phyloP scores from a whole-genome alignment of 768 basidiomycete genomes.

The Mycena rebaudengoi region DNA sequence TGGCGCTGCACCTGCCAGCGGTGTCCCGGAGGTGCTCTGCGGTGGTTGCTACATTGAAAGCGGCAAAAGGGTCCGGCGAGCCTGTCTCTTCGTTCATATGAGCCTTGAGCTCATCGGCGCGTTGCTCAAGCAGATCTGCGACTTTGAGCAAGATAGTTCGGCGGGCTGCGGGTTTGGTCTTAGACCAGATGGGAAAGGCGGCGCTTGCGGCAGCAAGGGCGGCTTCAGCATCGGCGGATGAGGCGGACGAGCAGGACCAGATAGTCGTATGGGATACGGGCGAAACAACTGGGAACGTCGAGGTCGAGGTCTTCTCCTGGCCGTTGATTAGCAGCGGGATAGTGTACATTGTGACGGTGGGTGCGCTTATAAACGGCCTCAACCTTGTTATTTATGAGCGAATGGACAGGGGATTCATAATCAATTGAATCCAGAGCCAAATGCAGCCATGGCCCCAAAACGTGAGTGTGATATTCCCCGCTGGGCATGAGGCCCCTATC shows the following conservation, averaged over 20 bases:
- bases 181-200: conserved; percentile 23
- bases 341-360: too few species aligned
- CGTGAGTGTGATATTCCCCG: too few species aligned
- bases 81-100: conserved; percentile 23
- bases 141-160: conserved; percentile 26
- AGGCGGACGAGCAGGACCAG: conserved; percentile 20
- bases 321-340: conserved; percentile 27
- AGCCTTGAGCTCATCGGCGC: conserved; percentile 2
- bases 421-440: too few species aligned
- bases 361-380: too few species aligned
- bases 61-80: neutral
- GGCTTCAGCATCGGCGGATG: conserved; percentile 9
- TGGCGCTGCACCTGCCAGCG: conserved; percentile 14
- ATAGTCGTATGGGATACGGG: conserved; percentile 16
- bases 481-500: too few species aligned
- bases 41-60: conserved; percentile 11
- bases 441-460: too few species aligned
- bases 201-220: conserved; percentile 21
- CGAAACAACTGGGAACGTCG: conserved; percentile 23
- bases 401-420: too few species aligned
- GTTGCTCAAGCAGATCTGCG: conserved; percentile 22
- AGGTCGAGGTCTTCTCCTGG: neutral
- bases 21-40: conserved; percentile 19
- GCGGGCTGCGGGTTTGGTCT: conserved; percentile 20
- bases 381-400: too few species aligned